Conservation (phyloP, 139 green algal genomes). For the Closterium sp. region DNA sequence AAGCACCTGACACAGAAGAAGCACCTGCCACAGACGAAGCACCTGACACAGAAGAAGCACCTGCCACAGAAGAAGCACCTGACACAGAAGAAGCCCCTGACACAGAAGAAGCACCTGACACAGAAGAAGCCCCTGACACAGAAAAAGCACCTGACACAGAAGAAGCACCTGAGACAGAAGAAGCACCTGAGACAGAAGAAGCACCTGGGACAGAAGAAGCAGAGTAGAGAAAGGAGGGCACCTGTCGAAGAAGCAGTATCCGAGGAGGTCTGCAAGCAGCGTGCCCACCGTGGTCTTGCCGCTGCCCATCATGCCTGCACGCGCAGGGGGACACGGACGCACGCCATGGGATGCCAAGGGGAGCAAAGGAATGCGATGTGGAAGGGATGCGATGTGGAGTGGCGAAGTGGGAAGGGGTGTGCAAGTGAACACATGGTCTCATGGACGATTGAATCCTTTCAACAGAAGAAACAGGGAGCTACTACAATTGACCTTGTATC, state of each 20-base stretch:
- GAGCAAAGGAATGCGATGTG: no score
- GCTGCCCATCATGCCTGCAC: constrained; percentile 63
- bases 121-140: no score
- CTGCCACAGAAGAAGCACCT: constrained; percentile 61
- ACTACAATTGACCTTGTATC: no score
- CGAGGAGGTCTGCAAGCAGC: constrained; percentile 51
- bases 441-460: no score
- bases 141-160: constrained; percentile 52
- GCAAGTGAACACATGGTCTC: no score
- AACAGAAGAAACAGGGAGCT: no score
- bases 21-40: no score
- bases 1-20: constrained; percentile 58
- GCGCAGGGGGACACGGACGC: neutral
- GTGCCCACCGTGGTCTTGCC: constrained; percentile 60
- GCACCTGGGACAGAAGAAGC: neutral
- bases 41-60: neutral
- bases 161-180: constrained; percentile 52
- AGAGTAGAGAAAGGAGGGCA: neutral
- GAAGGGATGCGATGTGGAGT: no score
- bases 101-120: neutral
- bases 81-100: constrained; percentile 3
- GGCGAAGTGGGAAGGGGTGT: no score
- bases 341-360: neutral
- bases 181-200: neutral
- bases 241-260: constrained; percentile 62